A percentile compares a stretch with the other conserved stretches of the same genome.
phyloP scores from a whole-genome alignment of 768 basidiomycete genomes.

The Naganishia kalamii region DNA sequence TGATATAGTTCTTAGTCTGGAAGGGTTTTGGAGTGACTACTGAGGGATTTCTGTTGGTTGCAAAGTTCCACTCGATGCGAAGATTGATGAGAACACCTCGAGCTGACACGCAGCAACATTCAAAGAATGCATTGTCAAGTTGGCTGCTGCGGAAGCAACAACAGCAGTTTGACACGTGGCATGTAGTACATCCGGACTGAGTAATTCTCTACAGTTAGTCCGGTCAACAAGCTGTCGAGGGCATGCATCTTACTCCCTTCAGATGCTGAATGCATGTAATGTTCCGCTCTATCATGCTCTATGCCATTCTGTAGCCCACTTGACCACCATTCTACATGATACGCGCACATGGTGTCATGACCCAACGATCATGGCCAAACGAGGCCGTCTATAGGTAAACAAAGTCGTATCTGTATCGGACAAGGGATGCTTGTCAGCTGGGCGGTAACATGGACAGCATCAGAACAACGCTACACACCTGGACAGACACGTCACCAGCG shows the following conservation, averaged over 20 bases:
- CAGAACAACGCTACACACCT: conserved; percentile 14
- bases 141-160: conserved; percentile 12
- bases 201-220: no score
- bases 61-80: not conserved
- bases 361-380: not conserved
- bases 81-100: not conserved
- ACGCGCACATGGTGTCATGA: not conserved
- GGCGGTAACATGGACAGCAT: not conserved
- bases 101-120: conserved; percentile 5
- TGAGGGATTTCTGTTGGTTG: not conserved
- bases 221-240: no score
- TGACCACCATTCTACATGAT: not conserved
- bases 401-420: conserved; percentile 21
- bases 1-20: not conserved
- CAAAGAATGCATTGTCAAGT: not conserved
- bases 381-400: conserved; percentile 16
- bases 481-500: conserved; percentile 22
- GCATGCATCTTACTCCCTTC: no score
- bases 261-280: no score
- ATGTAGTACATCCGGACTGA: no score
- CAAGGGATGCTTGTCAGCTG: not conserved
- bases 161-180: not conserved
- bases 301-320: not conserved
- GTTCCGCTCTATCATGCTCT: not conserved
- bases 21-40: not conserved